Conservation (phyloP, 75 land plant genomes). For the Cunninghamia lanceolata region DNA sequence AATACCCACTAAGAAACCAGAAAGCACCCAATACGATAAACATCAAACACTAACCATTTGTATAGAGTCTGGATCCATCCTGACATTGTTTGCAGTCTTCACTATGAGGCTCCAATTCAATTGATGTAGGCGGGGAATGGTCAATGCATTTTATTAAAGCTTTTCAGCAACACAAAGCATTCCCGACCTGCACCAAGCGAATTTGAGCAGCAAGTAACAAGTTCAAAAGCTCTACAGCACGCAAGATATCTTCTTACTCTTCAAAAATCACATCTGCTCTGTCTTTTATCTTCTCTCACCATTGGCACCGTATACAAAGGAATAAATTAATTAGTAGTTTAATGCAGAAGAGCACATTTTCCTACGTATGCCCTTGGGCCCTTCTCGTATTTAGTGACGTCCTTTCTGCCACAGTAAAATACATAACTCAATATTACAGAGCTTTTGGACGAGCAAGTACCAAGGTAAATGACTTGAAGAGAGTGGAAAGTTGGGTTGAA, state of each 20-base stretch:
- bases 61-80: neutral
- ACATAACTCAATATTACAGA: neutral
- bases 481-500: neutral
- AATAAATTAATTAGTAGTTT: neutral
- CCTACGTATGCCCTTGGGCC: neutral
- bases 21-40: neutral
- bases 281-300: neutral
- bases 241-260: no score
- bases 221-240: neutral
- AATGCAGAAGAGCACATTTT: neutral
- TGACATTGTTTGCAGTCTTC: neutral
- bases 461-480: no score
- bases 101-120: neutral
- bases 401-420: neutral
- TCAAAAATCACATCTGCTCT: neutral
- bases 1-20: neutral
- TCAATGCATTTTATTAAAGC: neutral
- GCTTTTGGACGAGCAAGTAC: neutral
- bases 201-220: neutral
- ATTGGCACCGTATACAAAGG: neutral
- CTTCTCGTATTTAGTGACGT: slow-evolving; percentile 1
- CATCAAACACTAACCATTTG: neutral
- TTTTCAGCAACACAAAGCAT: neutral
- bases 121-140: neutral
- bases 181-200: slow-evolving; percentile 3